Evolutionary conservation across 108 stramenopile species (phyloP), one percentile per base, ranked within the genome.

Genomic region (Fragilariopsis cylindrus): DNA sequence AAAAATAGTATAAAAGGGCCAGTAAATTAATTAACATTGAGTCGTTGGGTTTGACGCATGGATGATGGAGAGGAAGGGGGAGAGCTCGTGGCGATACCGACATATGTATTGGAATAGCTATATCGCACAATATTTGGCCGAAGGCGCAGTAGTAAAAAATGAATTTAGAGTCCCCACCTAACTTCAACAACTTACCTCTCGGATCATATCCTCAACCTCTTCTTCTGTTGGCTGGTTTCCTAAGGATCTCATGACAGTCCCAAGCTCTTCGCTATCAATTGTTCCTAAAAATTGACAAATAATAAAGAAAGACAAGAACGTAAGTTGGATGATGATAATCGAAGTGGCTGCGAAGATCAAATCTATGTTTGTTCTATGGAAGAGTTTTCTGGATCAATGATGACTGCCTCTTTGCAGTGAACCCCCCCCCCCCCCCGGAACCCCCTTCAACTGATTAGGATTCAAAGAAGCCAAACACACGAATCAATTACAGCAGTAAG

Each of bases 191-290:
- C 85, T 21, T 77, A 97, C 97, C 93, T 99, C 99, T 80, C 98
- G 97, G 86, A 99, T 99, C 99, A 99, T 99, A 82, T 99, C 99
- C 81, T 96, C 92, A 44, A 99, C 93, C 87, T 99, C 99, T 56
- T 98, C 99, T 85, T 99, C 99, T 5, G 99, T 99, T 57, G 99
- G 99, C 90, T 99, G 98, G 78, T 99, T 98, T 69, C 98, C 98
- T 67, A 99, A 83, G 13, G 98, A 99, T 65, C 98, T 85, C 98
- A 99, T 97, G 50, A 99, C 98, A 53, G 98, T 99, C 58, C 99
- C 99, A 64, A 99, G 95, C 86, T 99, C 99, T 82, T 99, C 97
- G 88, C 96, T 98, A 76, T 98, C 98, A 93, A n/a, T 99, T 83
- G 99, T 99, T 55, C 98, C 98, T 93, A 81, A 53, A 43, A 57